A percentile compares a stretch with the other conserved stretches of the same genome.
Conservation (phyloP, 345 rosid species). For the Cardiospermum halicacabum region DNA sequence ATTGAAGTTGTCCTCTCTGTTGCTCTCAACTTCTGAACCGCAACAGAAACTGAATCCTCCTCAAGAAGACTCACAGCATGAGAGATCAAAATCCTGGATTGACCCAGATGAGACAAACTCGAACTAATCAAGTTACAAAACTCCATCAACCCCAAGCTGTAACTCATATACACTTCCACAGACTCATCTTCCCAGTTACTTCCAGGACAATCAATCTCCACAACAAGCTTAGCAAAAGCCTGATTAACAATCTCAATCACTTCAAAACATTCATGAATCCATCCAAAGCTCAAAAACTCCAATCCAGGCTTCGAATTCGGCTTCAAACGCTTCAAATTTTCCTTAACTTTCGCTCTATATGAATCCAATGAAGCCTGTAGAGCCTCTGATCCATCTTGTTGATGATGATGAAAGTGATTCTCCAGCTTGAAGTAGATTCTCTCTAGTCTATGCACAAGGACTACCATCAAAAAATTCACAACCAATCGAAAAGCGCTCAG, state of each 20-base stretch:
- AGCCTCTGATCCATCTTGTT: constrained; percentile 13
- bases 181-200: constrained; percentile 38
- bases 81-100: constrained; percentile 33
- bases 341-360: constrained; percentile 32
- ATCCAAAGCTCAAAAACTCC: constrained; percentile 29
- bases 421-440: constrained; percentile 47
- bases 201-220: constrained; percentile 41
- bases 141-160: constrained; percentile 42
- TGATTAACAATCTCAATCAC: constrained; percentile 35
- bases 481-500: not conserved
- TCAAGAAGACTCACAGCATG: constrained; percentile 43
- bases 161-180: constrained; percentile 40
- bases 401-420: constrained; percentile 23
- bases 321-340: constrained; percentile 24
- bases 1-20: constrained; percentile 17
- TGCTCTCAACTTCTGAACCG: constrained; percentile 29
- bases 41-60: constrained; percentile 34
- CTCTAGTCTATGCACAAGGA: constrained; percentile 29
- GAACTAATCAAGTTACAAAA: constrained; percentile 41
- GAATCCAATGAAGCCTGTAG: constrained; percentile 26
- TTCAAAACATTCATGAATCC: constrained; percentile 44
- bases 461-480: constrained; percentile 23
- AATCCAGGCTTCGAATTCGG: constrained; percentile 21
- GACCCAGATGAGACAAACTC: constrained; percentile 40
- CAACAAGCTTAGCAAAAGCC: constrained; percentile 46